phyloP scores from a whole-genome alignment of 1,284 basidiomycete species.

The Mycocalia duriaeana region DNA sequence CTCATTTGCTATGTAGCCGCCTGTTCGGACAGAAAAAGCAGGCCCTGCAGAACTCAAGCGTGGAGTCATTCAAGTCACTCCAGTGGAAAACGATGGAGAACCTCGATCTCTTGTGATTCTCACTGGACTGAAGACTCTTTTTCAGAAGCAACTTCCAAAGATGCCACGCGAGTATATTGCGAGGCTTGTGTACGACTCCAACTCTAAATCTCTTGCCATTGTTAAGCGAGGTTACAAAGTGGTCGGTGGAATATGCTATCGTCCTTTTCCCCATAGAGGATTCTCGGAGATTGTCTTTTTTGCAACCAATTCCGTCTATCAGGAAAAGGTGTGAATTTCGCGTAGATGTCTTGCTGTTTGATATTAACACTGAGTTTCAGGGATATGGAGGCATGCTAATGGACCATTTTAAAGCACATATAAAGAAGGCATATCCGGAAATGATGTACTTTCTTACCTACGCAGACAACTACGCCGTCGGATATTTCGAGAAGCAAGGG shows the following conservation, averaged over 20 bases:
- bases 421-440: conserved; percentile 71
- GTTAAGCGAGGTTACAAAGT: conserved; percentile 95
- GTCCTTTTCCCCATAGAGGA: conserved; percentile 90
- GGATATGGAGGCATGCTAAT: conserved; percentile 98
- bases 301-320: conserved; percentile 93
- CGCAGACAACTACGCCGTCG: conserved; percentile 98
- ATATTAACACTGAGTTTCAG: too few species aligned
- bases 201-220: conserved; percentile 90
- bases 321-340: conserved; percentile 78
- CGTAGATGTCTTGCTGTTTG: neutral
- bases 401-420: conserved; percentile 97
- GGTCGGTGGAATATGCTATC: conserved; percentile 96
- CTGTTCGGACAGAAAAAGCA: conserved; percentile 64
- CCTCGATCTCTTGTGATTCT: conserved; percentile 81
- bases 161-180: conserved; percentile 99
- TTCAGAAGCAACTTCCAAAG: conserved; percentile 96
- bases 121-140: conserved; percentile 93
- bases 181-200: conserved; percentile 88
- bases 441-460: conserved; percentile 97
- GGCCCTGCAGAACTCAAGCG: conserved; percentile 81
- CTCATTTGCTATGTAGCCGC: conserved; percentile 33
- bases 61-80: conserved; percentile 80
- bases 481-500: conserved; percentile 98
- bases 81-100: conserved; percentile 81
- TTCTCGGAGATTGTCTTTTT: conserved; percentile 99